phyloP scores from a whole-genome alignment of 2,329 filamentous ascomycete species.

The Xylariaceae sp. region DNA sequence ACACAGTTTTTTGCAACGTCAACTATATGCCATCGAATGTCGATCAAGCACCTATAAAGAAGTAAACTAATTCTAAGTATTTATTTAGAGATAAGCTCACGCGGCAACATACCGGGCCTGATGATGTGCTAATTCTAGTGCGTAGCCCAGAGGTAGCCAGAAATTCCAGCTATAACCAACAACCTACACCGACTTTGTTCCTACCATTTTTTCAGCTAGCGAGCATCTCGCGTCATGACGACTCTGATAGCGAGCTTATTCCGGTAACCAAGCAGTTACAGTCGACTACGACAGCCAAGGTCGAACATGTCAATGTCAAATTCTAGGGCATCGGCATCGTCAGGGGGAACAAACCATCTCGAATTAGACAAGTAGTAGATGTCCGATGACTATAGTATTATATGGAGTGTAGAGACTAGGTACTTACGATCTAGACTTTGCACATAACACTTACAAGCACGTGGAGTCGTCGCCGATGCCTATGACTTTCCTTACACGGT shows the following conservation, averaged over 20 bases:
- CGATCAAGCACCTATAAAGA: too few species aligned
- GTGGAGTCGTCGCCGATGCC: conserved; percentile 53
- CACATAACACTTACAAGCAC: conserved; percentile 64
- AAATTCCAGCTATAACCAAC: conserved; percentile 47
- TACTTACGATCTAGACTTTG: not conserved
- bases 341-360: not conserved
- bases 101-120: too few species aligned
- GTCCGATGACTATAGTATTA: not conserved
- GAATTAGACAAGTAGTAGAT: not conserved
- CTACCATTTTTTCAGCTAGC: conserved; percentile 50
- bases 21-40: too few species aligned
- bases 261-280: conserved; percentile 37
- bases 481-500: conserved; percentile 69
- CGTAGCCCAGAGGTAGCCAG: conserved; percentile 55
- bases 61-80: too few species aligned
- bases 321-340: not conserved
- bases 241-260: conserved; percentile 54
- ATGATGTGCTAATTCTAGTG: conserved; percentile 58
- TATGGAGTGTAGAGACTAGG: not conserved
- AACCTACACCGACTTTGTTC: conserved; percentile 56
- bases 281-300: conserved; percentile 9
- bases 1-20: too few species aligned
- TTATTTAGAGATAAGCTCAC: too few species aligned
- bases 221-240: conserved; percentile 36
- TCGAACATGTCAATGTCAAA: conserved; percentile 6